Conservation (phyloP, 208 protist genomes). For the Trypanosoma conorhini region DNA sequence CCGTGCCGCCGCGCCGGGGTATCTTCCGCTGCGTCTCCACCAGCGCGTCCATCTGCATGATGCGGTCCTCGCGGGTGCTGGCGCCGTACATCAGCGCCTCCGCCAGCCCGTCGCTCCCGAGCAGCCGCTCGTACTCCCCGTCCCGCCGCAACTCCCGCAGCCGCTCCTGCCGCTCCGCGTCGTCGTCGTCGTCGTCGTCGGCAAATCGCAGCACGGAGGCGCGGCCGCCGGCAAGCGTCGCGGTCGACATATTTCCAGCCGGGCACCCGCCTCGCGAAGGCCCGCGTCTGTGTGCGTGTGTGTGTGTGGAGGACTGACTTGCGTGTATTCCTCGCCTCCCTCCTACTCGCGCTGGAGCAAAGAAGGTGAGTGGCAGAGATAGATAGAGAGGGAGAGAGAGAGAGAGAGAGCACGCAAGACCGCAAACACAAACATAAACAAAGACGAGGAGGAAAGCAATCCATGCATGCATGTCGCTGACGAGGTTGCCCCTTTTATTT, state of each 20-base stretch:
- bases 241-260: slow-evolving; percentile 10
- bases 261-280: neutral
- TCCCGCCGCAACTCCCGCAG: neutral
- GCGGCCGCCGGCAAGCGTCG: slow-evolving; percentile 36
- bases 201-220: slow-evolving; percentile 40
- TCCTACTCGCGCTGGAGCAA: neutral
- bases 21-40: slow-evolving; percentile 59
- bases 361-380: slow-evolving; percentile 2
- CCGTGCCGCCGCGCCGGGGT: slow-evolving; percentile 38
- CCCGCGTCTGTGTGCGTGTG: too few species aligned
- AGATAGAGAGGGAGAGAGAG: slow-evolving; percentile 7
- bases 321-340: neutral
- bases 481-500: too few species aligned
- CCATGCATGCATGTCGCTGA: too few species aligned
- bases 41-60: slow-evolving; percentile 61
- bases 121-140: slow-evolving; percentile 6
- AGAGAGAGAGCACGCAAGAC: neutral
- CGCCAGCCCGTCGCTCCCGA: neutral
- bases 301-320: too few species aligned
- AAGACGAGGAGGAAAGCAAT: too few species aligned
- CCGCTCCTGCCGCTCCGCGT: neutral
- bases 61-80: slow-evolving; percentile 8
- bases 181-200: neutral
- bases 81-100: slow-evolving; percentile 19
- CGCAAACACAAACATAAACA: too few species aligned